Evolutionary conservation across 176 grass and related monocot species (phyloP).

Genomic region (Rhynchospora tenuis): DNA sequence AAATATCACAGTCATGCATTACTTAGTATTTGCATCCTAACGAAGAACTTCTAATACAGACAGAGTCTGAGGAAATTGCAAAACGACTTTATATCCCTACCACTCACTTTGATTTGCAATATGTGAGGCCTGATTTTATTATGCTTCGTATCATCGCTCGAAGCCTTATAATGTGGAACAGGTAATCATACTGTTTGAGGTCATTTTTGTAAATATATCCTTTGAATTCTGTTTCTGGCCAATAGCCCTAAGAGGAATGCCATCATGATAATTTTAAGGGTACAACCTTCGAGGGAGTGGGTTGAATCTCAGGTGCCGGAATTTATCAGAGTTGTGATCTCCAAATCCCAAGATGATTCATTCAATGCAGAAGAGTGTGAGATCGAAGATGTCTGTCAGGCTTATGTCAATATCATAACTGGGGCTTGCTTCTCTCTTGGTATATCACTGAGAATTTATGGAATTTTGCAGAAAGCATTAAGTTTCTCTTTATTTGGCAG

Average conservation of each 20-base stretch:
- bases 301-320: slow-evolving; percentile 81
- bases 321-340: slow-evolving; percentile 57
- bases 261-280: slow-evolving; percentile 36
- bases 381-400: slow-evolving; percentile 75
- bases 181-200: slow-evolving; percentile 39
- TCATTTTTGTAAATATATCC: background rate
- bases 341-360: slow-evolving; percentile 44
- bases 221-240: background rate
- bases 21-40: slow-evolving; percentile 20
- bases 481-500: background rate
- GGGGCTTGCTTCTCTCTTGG: slow-evolving; percentile 91
- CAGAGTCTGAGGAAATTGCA: slow-evolving; percentile 76
- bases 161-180: slow-evolving; percentile 92
- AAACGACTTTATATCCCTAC: slow-evolving; percentile 61
- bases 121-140: slow-evolving; percentile 94
- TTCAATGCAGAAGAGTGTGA: slow-evolving; percentile 63
- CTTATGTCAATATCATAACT: slow-evolving; percentile 90
- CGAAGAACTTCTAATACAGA: slow-evolving; percentile 38
- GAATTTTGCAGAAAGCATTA: background rate
- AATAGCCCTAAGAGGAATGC: background rate
- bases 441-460: slow-evolving; percentile 28
- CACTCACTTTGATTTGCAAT: slow-evolving; percentile 86
- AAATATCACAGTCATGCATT: background rate
- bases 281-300: slow-evolving; percentile 72
- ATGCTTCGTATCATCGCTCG: slow-evolving; percentile 86